Conservation (phyloP, 2,329 filamentous ascomycete species). For the Aureobasidium sp. region DNA sequence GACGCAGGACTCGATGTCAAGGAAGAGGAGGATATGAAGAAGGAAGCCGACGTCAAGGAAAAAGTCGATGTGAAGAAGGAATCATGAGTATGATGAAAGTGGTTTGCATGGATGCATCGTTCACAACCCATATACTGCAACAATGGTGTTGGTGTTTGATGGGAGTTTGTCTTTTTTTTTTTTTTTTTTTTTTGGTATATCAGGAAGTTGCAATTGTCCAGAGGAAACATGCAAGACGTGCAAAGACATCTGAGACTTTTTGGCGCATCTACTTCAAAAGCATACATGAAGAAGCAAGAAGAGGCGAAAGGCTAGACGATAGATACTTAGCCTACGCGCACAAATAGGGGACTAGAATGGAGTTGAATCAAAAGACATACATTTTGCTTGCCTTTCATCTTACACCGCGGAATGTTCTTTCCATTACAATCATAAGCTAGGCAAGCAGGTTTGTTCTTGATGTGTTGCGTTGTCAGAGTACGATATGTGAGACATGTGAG, state of each 20-base stretch:
- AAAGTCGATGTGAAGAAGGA: background rate
- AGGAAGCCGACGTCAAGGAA: background rate
- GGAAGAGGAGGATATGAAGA: conserved; percentile 1
- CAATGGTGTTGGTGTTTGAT: background rate
- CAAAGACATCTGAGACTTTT: background rate
- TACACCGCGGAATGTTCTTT: too few species aligned
- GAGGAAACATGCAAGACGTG: background rate
- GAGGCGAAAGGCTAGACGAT: background rate
- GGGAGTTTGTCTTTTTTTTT: background rate
- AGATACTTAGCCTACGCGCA: background rate
- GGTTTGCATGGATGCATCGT: background rate
- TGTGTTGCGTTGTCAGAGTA: too few species aligned
- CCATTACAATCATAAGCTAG: too few species aligned
- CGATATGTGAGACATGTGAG: too few species aligned
- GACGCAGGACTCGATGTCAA: conserved; percentile 34
- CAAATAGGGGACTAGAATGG: too few species aligned
- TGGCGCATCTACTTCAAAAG: background rate
- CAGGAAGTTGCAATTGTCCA: background rate
- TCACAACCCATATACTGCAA: background rate
- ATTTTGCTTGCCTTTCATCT: too few species aligned
- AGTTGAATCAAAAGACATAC: too few species aligned
- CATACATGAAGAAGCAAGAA: background rate
- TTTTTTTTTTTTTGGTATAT: background rate
- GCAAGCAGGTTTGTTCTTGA: too few species aligned
- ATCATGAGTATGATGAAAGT: background rate